Evolutionary conservation across 306 rosid species (phyloP).

Genomic region (Vigna radiata): DNA sequence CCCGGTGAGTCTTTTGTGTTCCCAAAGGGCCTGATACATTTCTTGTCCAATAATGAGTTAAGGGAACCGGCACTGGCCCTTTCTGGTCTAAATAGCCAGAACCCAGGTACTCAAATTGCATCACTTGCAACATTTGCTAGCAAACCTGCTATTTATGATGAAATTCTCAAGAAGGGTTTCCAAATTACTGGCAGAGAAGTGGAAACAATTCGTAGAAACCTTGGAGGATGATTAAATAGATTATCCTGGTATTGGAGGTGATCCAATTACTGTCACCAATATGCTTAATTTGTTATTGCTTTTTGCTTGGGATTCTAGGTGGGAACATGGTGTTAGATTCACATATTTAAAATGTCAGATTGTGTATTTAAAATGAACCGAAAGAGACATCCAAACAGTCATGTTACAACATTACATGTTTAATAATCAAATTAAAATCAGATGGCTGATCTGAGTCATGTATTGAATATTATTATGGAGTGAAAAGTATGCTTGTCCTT

Average conservation of each 20-base stretch:
- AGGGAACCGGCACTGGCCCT: slow-evolving; percentile 47
- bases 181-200: slow-evolving; percentile 53
- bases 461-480: too few species aligned
- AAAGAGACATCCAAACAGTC: slow-evolving; percentile 41
- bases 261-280: slow-evolving; percentile 1
- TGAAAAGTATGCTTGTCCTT: too few species aligned
- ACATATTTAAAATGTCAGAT: slow-evolving; percentile 18
- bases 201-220: slow-evolving; percentile 50
- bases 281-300: slow-evolving; percentile 23
- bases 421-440: slow-evolving; percentile 37
- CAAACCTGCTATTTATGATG: slow-evolving; percentile 48
- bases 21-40: slow-evolving; percentile 71
- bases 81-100: slow-evolving; percentile 77
- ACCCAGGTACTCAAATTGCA: slow-evolving; percentile 61
- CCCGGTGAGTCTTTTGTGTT: slow-evolving; percentile 77
- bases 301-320: slow-evolving; percentile 32
- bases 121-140: slow-evolving; percentile 61
- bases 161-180: slow-evolving; percentile 52
- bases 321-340: slow-evolving; percentile 35
- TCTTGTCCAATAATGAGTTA: slow-evolving; percentile 53
- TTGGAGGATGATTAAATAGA: slow-evolving; percentile 48
- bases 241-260: background rate
- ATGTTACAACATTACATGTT: slow-evolving; percentile 19
- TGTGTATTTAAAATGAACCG: slow-evolving; percentile 14
- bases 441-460: slow-evolving; percentile 37